Conservation (phyloP, 441 rosid species). For the Codiaeum variegatum region DNA sequence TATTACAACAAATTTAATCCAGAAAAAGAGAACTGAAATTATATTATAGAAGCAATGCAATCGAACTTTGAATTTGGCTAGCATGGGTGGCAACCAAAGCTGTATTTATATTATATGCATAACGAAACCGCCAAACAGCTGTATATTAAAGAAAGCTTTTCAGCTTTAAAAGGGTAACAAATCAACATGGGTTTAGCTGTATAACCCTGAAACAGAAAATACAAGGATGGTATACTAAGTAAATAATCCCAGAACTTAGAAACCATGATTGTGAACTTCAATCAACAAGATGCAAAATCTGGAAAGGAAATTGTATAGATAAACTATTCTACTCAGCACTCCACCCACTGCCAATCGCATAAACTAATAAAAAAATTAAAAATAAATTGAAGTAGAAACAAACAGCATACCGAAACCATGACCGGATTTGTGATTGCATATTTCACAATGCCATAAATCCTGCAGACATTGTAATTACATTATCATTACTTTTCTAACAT, state of each 20-base stretch:
- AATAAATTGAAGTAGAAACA: background rate
- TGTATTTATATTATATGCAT: background rate
- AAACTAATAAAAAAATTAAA: background rate
- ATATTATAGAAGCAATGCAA: background rate
- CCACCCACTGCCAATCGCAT: background rate
- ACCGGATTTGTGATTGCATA: constrained; percentile 90
- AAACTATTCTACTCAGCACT: background rate
- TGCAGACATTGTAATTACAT: constrained; percentile 33
- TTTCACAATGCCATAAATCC: constrained; percentile 98
- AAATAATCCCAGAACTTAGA: background rate
- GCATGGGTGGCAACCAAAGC: background rate
- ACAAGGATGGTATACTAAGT: background rate
- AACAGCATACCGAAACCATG: constrained; percentile 80
- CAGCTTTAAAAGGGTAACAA: background rate
- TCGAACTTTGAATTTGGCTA: background rate
- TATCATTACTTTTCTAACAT: background rate
- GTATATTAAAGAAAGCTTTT: background rate
- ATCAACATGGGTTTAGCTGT: background rate
- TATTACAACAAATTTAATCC: background rate
- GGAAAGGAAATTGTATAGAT: background rate
- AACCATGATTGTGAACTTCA: background rate
- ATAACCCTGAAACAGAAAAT: background rate
- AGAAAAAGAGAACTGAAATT: background rate
- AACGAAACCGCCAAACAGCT: background rate
- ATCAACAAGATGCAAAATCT: constrained; percentile 2